Base-by-base conservation (phyloP, 768 basidiomycete genomes). In the Phlebiopsis flavidoalba region DNA sequence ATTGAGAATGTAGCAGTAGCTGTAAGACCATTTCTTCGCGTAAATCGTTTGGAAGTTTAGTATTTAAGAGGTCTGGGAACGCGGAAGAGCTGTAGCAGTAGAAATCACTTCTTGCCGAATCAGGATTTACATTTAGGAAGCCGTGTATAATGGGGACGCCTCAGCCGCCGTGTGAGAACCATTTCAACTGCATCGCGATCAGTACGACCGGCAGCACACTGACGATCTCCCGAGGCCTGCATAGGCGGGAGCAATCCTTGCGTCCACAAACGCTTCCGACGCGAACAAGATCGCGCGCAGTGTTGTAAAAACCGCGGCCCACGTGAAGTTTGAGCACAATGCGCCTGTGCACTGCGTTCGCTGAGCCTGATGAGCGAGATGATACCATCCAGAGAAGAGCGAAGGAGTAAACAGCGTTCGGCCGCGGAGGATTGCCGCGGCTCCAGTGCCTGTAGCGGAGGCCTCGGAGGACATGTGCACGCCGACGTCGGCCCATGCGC, bases 401-500 rank as follows among this genome's bases (percentile, higher is more conserved):
- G 69, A 5, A 75, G 65, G 43, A 85, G 71, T 45, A 83, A n/a
- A n/a, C 77, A 52, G 80, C 81, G 61, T n/a, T 80, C 77, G 14
- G 81, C 78, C 24, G 77, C 79, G 47, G 75, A 67, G 6, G 75
- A 72, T 26, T n/a, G 77, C 70, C 1, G 82, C 79, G 19, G 75
- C 71, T 46, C 69, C 74, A 35, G 71, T 67, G n/a, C 74, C 73
- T 10, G 70, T 62, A 50, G 67, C 64, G 54, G 62, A 14, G 24
- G 73, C 64, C n/a, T 77, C 76, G 7, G 68, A 66, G 52, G 66
- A 66, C 59, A 72, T 63, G 60, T 70, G 68, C 22, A 84, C 73
- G 22, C 76, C 76, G 14, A 83, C 73, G 60, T 83, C 80, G 0
- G 83, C 82, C 26, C 76, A 78, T 0, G 80, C 77, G 22, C 85